Evolutionary conservation across 805 yeast genomes (phyloP).

Genomic region (Candida alai): DNA sequence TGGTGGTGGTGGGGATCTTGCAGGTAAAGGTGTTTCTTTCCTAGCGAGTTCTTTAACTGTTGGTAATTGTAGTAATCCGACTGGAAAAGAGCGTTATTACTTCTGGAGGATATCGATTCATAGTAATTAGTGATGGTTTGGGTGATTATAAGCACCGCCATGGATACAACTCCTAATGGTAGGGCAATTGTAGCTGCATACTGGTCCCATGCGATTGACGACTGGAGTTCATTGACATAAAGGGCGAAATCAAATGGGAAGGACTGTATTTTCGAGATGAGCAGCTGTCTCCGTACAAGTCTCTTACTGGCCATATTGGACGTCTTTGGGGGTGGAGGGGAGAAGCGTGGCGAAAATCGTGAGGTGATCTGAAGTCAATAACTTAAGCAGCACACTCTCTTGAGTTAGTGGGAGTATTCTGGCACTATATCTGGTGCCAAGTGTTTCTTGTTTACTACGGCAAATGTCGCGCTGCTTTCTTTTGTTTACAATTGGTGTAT

Average conservation of each 20-base stretch:
- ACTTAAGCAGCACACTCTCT: no score
- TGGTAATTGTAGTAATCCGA: constrained; percentile 34
- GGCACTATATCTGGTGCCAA: no score
- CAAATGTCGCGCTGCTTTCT: no score
- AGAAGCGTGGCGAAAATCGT: no score
- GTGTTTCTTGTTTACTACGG: no score
- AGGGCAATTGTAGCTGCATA: constrained; percentile 26
- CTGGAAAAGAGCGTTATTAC: constrained; percentile 31
- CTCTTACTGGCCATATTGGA: constrained; percentile 5
- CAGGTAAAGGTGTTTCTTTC: constrained; percentile 6
- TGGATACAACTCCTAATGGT: no score
- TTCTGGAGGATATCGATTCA: constrained; percentile 20
- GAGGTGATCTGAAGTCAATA: no score
- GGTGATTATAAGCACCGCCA: no score
- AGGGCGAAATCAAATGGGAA: constrained; percentile 38
- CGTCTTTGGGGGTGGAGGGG: no score
- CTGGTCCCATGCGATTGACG: constrained; percentile 42
- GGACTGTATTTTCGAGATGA: constrained; percentile 26
- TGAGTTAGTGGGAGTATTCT: no score
- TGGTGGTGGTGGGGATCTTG: constrained; percentile 2
- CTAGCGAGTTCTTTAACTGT: constrained; percentile 15
- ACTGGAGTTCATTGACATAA: constrained; percentile 30
- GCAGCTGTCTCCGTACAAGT: constrained; percentile 24
- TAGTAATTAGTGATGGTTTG: no score
- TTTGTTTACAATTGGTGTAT: no score